These are phyloP conservation scores for Chrysoporthe deuterocubensis DNA, from an alignment of 2,329 filamentous ascomycete genomes.

Conservation along the genomic window DNA sequence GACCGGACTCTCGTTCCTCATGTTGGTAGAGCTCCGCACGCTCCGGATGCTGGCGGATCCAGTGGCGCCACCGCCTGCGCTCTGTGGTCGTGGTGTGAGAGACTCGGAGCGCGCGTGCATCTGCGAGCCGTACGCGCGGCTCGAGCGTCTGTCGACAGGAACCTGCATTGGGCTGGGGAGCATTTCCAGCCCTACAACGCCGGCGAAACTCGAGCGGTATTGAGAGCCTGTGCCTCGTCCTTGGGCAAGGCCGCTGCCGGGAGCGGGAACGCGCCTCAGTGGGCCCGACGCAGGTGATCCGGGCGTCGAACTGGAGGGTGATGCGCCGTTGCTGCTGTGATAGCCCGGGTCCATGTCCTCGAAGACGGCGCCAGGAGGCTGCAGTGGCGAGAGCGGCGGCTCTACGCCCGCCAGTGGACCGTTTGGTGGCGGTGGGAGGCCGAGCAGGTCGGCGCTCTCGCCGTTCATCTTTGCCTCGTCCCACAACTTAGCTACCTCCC, in stretches of 20 bases:
- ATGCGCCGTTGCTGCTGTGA: slow-evolving; percentile 29
- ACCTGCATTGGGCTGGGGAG: slow-evolving; percentile 31
- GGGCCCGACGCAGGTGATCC: slow-evolving; percentile 21
- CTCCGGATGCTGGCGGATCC: slow-evolving; percentile 27
- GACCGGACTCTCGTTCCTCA: slow-evolving; percentile 23
- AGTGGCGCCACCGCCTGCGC: slow-evolving; percentile 7
- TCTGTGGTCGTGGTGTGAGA: slow-evolving; percentile 10
- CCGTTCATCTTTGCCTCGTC: slow-evolving; percentile 36
- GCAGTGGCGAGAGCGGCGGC: slow-evolving; percentile 33
- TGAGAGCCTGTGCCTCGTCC: slow-evolving; percentile 32
- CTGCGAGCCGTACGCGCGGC: slow-evolving; percentile 27
- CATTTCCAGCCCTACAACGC: slow-evolving; percentile 40
- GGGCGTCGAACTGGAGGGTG: slow-evolving; percentile 29
- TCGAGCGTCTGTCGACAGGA: slow-evolving; percentile 26
- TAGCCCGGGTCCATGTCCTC: slow-evolving; percentile 35
- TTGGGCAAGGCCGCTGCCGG: slow-evolving; percentile 23
- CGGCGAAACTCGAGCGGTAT: slow-evolving; percentile 40
- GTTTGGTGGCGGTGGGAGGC: slow-evolving; percentile 29
- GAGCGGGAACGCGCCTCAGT: slow-evolving; percentile 21
- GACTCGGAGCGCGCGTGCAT: slow-evolving; percentile 22
- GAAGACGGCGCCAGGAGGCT: slow-evolving; percentile 36
- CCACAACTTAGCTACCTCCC: slow-evolving; percentile 58
- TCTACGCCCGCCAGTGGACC: slow-evolving; percentile 19
- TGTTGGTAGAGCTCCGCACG: slow-evolving; percentile 33
- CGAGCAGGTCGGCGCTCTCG: slow-evolving; percentile 34